Evolutionary conservation across 1,139 yeast species (phyloP).

Genomic region (Tardiomyces blankii): DNA sequence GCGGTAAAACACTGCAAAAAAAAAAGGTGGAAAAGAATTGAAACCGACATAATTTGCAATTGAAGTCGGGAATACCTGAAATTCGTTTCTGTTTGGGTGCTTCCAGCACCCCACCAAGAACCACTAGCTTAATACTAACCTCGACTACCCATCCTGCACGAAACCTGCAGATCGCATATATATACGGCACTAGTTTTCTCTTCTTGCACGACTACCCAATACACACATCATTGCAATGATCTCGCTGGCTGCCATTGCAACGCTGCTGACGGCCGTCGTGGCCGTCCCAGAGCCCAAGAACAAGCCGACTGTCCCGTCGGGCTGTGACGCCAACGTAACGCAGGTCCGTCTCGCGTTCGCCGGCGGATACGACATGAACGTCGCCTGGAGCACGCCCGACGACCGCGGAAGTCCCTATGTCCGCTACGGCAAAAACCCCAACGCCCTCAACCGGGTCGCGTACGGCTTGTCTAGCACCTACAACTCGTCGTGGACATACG

Average conservation of each 20-base stretch:
- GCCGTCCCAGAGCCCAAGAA: neutral
- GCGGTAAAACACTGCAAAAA: no score
- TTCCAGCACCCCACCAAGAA: no score
- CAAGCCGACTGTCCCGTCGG: neutral
- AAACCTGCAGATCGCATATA: no score
- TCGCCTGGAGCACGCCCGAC: constrained; percentile 20
- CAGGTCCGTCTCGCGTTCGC: constrained; percentile 18
- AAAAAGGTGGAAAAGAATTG: no score
- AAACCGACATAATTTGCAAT: no score
- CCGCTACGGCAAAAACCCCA: constrained; percentile 15
- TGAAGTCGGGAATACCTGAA: no score
- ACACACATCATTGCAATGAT: neutral
- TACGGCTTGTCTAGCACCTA: constrained; percentile 17
- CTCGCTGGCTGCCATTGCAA: neutral
- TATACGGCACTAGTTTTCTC: no score
- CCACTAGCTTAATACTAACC: no score
- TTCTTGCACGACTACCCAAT: no score
- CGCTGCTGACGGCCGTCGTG: neutral
- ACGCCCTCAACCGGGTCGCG: constrained; percentile 11
- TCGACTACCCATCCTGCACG: no score
- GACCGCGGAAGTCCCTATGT: constrained; percentile 15
- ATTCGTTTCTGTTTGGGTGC: no score
- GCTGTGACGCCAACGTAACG: neutral
- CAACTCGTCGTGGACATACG: constrained; percentile 17
- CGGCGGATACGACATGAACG: constrained; percentile 17